Conservation (phyloP, 352 stramenopile genomes). For the Pythium chondricola region DNA sequence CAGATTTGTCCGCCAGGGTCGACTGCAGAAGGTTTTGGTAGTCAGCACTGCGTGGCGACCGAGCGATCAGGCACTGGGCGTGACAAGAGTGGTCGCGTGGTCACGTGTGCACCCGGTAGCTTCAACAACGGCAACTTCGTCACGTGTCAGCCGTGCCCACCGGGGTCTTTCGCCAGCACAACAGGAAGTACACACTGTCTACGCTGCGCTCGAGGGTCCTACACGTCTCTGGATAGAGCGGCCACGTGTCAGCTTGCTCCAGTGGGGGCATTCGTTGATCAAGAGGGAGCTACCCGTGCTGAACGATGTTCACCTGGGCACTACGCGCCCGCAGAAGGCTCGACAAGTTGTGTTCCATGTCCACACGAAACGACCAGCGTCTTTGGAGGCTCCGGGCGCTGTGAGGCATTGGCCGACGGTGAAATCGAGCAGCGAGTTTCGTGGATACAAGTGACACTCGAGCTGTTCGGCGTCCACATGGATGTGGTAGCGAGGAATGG, state of each 20-base stretch:
- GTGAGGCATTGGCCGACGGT: conserved; percentile 21
- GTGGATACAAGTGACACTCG: conserved; percentile 8
- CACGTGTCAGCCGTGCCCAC: conserved; percentile 20
- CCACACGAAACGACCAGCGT: conserved; percentile 22
- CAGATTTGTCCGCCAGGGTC: conserved; percentile 23
- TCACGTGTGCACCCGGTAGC: conserved; percentile 6
- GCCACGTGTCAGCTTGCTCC: conserved; percentile 23
- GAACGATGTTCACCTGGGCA: conserved; percentile 26
- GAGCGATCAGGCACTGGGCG: too few relatives aligned
- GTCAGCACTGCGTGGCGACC: neutral
- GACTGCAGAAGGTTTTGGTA: conserved; percentile 21
- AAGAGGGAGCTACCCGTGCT: conserved; percentile 21
- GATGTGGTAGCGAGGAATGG: neutral
- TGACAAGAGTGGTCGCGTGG: neutral
- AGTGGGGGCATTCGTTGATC: conserved; percentile 28
- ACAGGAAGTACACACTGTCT: conserved; percentile 16
- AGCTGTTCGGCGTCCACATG: conserved; percentile 4
- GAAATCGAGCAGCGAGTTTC: conserved; percentile 36
- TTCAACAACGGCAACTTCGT: conserved; percentile 22
- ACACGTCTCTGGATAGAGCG: conserved; percentile 18
- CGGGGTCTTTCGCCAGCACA: conserved; percentile 24
- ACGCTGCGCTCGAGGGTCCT: conserved; percentile 30
- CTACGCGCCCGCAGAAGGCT: conserved; percentile 17
- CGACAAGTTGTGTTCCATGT: conserved; percentile 25
- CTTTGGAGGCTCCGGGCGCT: conserved; percentile 22